These are phyloP conservation scores for Vigna unguiculata DNA, from an alignment of 306 rosid genomes.

Conservation along the genomic window DNA sequence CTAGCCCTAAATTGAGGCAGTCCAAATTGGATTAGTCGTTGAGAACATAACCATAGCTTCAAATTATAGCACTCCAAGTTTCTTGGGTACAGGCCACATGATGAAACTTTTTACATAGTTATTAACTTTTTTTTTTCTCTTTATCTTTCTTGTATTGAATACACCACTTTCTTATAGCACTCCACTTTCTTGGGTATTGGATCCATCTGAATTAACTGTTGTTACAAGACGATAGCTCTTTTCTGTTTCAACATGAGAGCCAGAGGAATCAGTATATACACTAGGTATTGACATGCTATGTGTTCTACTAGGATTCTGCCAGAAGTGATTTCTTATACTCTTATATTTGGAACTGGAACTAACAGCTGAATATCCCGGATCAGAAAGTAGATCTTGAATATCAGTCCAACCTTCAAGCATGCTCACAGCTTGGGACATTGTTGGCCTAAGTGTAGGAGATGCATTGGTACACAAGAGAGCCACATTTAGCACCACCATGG, in stretches of 20 bases:
- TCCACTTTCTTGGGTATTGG: too few species aligned
- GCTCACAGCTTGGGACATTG: conserved; percentile 89
- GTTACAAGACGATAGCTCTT: conserved; percentile 50
- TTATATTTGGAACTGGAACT: conserved; percentile 67
- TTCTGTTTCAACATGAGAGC: conserved; percentile 57
- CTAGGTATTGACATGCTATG: conserved; percentile 62
- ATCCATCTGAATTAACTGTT: conserved; percentile 48
- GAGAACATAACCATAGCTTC: neutral
- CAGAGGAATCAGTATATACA: conserved; percentile 57
- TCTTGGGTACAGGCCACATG: neutral
- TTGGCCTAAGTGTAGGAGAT: conserved; percentile 89
- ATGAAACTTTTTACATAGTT: neutral
- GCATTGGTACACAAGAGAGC: conserved; percentile 94
- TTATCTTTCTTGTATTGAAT: neutral
- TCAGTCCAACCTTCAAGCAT: conserved; percentile 94
- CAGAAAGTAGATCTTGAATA: conserved; percentile 77
- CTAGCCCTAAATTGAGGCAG: neutral
- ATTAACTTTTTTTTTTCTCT: neutral
- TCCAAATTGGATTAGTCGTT: neutral
- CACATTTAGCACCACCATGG: conserved; percentile 81
- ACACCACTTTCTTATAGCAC: neutral
- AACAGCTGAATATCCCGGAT: conserved; percentile 75
- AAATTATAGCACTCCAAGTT: neutral
- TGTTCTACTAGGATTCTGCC: conserved; percentile 75
- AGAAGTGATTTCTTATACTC: conserved; percentile 76